phyloP scores from a whole-genome alignment of 73 alveolate genomes.

The Stentor coeruleus region DNA sequence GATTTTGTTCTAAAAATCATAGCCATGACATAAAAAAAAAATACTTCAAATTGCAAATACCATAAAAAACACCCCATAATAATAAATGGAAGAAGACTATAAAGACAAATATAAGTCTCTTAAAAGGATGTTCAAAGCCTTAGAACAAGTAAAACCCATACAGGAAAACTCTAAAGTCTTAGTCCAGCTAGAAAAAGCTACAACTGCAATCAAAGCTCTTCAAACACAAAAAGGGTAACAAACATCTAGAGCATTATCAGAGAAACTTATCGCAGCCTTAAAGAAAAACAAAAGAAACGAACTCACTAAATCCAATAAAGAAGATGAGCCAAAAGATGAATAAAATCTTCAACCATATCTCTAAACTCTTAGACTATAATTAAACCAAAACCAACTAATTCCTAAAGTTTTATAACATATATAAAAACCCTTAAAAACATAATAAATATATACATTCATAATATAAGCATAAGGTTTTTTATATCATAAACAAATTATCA shows the following conservation, averaged over 20 bases:
- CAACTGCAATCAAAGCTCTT: neutral
- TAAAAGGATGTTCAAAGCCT: neutral
- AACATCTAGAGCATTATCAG: neutral
- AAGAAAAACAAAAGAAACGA: neutral
- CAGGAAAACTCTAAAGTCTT: conserved; percentile 1
- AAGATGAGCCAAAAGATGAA: neutral
- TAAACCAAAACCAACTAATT: no score
- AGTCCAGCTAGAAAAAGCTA: neutral
- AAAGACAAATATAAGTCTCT: neutral
- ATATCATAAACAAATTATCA: no score
- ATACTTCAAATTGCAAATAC: neutral
- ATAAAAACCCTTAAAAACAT: no score
- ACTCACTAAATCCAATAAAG: neutral
- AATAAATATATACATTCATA: no score
- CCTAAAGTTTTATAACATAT: no score
- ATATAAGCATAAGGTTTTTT: no score
- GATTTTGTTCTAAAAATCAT: no score
- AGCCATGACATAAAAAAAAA: no score
- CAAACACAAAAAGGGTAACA: neutral
- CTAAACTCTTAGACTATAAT: no score
- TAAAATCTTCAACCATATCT: no score
- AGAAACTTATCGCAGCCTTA: neutral
- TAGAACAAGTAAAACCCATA: neutral
- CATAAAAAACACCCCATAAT: neutral
- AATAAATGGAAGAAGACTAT: conserved; percentile 4